Percentiles rank a stretch among this genome's conserved stretches.
phyloP scores from a whole-genome alignment of 2,329 filamentous ascomycete genomes.

The Blastomyces silverae region DNA sequence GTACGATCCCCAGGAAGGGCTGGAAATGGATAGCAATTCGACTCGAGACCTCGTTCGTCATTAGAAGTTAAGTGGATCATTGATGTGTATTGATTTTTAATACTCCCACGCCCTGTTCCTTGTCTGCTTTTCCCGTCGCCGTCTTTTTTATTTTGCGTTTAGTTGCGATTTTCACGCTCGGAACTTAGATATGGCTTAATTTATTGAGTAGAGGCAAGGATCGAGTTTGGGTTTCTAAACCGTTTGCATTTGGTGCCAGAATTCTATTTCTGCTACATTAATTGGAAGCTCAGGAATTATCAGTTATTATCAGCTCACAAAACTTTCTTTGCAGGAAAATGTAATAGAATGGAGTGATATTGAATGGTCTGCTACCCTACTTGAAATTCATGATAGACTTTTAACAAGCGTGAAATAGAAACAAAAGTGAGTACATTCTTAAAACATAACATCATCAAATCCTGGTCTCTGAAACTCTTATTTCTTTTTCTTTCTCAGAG shows the following conservation, averaged over 20 bases:
- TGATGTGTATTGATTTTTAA: neutral
- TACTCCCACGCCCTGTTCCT: too few species aligned
- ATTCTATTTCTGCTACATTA: neutral
- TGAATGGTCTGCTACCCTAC: neutral
- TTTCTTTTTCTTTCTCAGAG: neutral
- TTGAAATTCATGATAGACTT: neutral
- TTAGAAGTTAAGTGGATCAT: neutral
- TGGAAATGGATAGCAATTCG: neutral
- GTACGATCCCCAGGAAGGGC: neutral
- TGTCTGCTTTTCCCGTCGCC: too few species aligned
- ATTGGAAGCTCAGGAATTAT: neutral
- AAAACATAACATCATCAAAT: neutral
- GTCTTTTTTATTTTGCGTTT: neutral
- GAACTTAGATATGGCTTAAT: neutral
- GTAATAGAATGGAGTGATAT: neutral
- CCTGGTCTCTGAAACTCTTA: neutral
- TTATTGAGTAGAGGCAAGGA: neutral
- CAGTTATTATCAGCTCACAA: neutral
- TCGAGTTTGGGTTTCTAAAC: neutral
- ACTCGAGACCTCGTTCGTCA: neutral
- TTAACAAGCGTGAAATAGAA: neutral
- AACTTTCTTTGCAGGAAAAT: neutral
- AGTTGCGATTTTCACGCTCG: neutral
- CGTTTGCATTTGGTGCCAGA: neutral
- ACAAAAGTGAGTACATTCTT: neutral